Evolutionary conservation across 2,329 filamentous ascomycete genomes (phyloP).

Genomic region (Chaetomiaceae sp.): DNA sequence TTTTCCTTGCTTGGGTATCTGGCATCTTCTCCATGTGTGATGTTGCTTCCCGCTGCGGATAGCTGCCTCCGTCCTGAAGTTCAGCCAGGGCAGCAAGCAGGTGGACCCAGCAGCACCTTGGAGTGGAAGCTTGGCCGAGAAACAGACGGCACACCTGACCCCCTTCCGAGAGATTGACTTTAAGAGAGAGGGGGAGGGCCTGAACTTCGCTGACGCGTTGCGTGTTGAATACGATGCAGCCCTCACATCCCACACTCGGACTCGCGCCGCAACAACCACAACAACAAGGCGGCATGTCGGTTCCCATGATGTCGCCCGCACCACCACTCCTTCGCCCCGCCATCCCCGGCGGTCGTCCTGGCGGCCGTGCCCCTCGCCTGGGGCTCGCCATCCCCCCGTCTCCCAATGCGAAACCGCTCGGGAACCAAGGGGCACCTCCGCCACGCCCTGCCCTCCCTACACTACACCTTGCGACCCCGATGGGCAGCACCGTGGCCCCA

Average conservation of each 20-base stretch:
- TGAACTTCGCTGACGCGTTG: constrained; percentile 1
- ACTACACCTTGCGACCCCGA: constrained; percentile 77
- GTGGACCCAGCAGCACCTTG: constrained; percentile 1
- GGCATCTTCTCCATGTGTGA: too few species aligned
- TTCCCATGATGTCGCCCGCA: constrained; percentile 65
- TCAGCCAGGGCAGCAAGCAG: background rate
- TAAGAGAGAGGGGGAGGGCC: too few species aligned
- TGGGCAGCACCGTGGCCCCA: constrained; percentile 70
- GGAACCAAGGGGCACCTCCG: constrained; percentile 42
- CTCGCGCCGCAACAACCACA: constrained; percentile 23
- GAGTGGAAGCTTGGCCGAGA: background rate
- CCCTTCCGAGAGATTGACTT: background rate
- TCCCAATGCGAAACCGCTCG: constrained; percentile 73
- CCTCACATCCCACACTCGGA: constrained; percentile 15
- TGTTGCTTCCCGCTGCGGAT: too few species aligned
- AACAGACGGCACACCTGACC: background rate
- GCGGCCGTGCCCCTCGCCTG: constrained; percentile 67
- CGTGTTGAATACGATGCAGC: constrained; percentile 8
- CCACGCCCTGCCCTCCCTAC: constrained; percentile 66
- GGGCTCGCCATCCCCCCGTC: constrained; percentile 88
- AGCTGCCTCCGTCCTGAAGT: background rate
- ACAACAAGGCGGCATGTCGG: constrained; percentile 36
- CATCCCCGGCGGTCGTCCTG: constrained; percentile 64
- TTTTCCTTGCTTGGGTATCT: background rate
- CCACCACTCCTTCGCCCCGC: constrained; percentile 79